Evolutionary conservation across 1,284 basidiomycete species (phyloP), one percentile per base, ranked within the genome.

Genomic region (Fomitopsis palustris): DNA sequence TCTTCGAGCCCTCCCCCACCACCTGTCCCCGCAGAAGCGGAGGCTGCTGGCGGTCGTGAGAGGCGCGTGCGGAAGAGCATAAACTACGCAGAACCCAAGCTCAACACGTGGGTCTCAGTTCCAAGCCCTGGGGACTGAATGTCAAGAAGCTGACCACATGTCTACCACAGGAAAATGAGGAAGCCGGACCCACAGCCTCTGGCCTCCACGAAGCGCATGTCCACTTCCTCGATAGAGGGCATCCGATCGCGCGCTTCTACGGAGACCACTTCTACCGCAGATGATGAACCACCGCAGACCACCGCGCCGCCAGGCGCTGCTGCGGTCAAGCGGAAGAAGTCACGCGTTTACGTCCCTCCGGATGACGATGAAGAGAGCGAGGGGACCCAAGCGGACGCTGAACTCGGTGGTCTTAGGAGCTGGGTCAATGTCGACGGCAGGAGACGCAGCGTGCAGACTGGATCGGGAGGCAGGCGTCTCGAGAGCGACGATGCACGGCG

Each of bases 1-100:
- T 70, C 68, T 7, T 85, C 83, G 31, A 86, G 81, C 63, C 83
- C 81, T 43, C 61, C 72, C 12, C 77, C 75, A 41, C 71, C 72
- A 12, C 70, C 73, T 10, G 72, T 74, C 56, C 66, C 68, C 27
- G 69, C 78, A 33, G 77, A 77, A 16, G 59, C 72, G 33, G 80
- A 80, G 35, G 68, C 68, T 6, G 59, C 65, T 17, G 66, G 75
- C 38, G 81, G 81, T n/a, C 79, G 92, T 57, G 88, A 90, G 68
- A 78, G 88, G 61, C 79, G 93, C 57, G 74, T 82, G 16, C 80
- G 93, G 47, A 93, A 87, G 76, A 93, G 92, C 66, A 80, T 95
- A 56, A 95, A 94, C 71, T 95, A 95, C 68, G 82, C 92, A 1
- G 93, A 95, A 71, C 93, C 93, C 12, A 95, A 93, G 72, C 79